Evolutionary conservation across 805 yeast species (phyloP), one percentile per base, ranked within the genome.

Genomic region (Starmerella geochares): DNA sequence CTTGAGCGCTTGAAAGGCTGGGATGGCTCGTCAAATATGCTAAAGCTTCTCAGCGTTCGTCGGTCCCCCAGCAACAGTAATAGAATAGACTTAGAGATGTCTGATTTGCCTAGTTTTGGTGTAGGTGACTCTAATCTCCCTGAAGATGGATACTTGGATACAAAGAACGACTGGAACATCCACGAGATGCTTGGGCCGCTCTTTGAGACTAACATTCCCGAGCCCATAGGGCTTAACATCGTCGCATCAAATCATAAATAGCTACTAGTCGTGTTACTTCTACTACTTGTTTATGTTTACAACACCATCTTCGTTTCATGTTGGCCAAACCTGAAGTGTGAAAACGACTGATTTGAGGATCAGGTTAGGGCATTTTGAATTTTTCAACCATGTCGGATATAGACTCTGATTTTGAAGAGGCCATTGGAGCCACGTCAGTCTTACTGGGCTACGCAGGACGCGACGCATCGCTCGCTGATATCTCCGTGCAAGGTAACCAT

Each of bases 401-500:
- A 25, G 68, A 65, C 23, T 58, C 53, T 23, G 64, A 62, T 5
- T 52, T 50, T 23, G 59, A 54, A 9, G 53, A 44, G 11, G 14
- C 46, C 16, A 24, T 35, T 7, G 66, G 64, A 23, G 13, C 49
- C 3, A 65, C 70, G 5, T 49, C 60, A 6, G 69, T 66, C 1
- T 50, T 64, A 6, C 62, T 69, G 2, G 73, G 71, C 3, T 68
- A 53, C 42, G 62, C 65, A 1, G 71, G 66, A 1, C 64, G 61
- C 7, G 61, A 57, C 10, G 52, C 50, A 6, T 28, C 32, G 0
- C 27, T 19, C 1, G 45, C 29, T 6, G 54, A 49, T 3, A 24
- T 58, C 40, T 53, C 55, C 5, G 47, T 51, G 1, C 47, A 48
- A 4, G 63, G 59, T 60, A 78, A 94, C 0, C 80, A 86, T 55